phyloP scores from a whole-genome alignment of 1,139 yeast genomes.

The Yamadazyma buinensis region DNA sequence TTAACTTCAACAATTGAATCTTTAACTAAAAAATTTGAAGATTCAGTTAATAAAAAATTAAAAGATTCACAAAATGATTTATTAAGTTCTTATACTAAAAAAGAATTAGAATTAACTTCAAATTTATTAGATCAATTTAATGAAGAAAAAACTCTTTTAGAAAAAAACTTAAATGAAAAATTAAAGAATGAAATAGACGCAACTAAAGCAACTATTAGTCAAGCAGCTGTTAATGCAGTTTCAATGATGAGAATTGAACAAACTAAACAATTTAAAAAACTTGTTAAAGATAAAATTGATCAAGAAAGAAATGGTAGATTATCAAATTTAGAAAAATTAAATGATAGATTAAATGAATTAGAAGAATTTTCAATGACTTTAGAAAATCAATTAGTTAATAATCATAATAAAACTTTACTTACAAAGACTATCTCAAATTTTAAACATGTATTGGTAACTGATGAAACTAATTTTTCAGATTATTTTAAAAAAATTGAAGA shows the following conservation, averaged over 20 bases:
- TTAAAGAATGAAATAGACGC: conserved; percentile 66
- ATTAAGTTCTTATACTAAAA: conserved; percentile 52
- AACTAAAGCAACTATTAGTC: conserved; percentile 61
- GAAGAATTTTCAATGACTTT: conserved; percentile 58
- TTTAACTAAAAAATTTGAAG: conserved; percentile 39
- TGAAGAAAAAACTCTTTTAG: conserved; percentile 58
- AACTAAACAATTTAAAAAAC: conserved; percentile 65
- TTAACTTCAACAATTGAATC: conserved; percentile 32
- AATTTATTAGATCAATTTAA: conserved; percentile 47
- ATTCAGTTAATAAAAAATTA: conserved; percentile 35
- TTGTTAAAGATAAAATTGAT: conserved; percentile 64
- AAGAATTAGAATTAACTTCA: conserved; percentile 49
- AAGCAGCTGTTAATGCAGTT: conserved; percentile 77
- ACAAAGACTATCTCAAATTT: conserved; percentile 56
- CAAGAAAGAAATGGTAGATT: conserved; percentile 80
- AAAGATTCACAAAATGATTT: conserved; percentile 47
- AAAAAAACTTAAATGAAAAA: conserved; percentile 57
- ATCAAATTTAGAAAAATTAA: conserved; percentile 60
- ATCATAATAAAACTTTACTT: conserved; percentile 54
- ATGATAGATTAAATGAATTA: conserved; percentile 52
- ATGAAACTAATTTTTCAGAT: conserved; percentile 30
- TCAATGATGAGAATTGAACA: conserved; percentile 68
- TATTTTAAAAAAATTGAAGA: conserved; percentile 46
- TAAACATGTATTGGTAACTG: conserved; percentile 25
- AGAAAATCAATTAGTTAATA: conserved; percentile 52